Conservation (phyloP, 108 stramenopile genomes). For the Fragilaria crotonensis region DNA sequence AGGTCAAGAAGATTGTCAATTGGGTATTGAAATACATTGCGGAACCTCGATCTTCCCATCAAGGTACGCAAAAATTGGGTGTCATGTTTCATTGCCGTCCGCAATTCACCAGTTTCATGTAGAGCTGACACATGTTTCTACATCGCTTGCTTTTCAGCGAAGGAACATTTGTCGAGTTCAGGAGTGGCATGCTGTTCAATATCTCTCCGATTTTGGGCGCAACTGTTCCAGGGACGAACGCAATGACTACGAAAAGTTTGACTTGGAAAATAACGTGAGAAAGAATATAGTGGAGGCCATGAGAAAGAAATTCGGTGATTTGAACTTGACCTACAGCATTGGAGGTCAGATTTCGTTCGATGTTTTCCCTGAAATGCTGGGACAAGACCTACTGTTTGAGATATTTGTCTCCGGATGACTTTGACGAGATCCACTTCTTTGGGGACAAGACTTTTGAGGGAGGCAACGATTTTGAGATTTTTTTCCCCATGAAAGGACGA, state of each 20-base stretch:
- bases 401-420: too few species aligned
- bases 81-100: too few species aligned
- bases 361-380: slow-evolving; percentile 96
- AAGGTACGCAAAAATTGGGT: slow-evolving; percentile 86
- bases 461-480: slow-evolving; percentile 98
- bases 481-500: slow-evolving; percentile 87
- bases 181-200: slow-evolving; percentile 98
- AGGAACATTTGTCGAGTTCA: slow-evolving; percentile 99
- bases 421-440: slow-evolving; percentile 98
- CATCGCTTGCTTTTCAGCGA: too few species aligned
- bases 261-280: slow-evolving; percentile 75
- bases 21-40: slow-evolving; percentile 88
- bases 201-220: slow-evolving; percentile 97
- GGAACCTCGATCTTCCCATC: slow-evolving; percentile 89
- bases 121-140: too few species aligned
- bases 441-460: slow-evolving; percentile 99
- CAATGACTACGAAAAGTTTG: slow-evolving; percentile 96
- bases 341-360: too few species aligned
- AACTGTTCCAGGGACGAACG: slow-evolving; percentile 98
- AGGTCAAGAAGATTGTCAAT: slow-evolving; percentile 94
- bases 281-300: slow-evolving; percentile 91
- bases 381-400: too few species aligned
- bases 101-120: too few species aligned
- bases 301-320: slow-evolving; percentile 85
- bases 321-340: slow-evolving; percentile 90